Evolutionary conservation across 2,329 filamentous ascomycete genomes (phyloP).

Genomic region (Fusarium chuoi): DNA sequence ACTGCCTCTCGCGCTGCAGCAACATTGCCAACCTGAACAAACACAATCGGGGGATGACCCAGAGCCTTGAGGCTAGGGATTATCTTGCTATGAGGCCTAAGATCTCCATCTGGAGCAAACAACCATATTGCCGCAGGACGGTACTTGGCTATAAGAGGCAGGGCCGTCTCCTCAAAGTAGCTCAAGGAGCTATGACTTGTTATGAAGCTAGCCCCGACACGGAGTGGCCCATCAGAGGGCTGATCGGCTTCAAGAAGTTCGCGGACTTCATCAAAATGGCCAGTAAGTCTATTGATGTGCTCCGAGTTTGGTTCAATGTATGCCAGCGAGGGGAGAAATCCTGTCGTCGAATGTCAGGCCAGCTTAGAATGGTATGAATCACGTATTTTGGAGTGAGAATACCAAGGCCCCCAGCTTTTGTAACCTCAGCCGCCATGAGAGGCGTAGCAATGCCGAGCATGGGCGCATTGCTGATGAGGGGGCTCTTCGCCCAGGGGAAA

Average conservation of each 20-base stretch:
- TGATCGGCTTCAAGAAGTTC: conserved; percentile 41
- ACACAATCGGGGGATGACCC: conserved; percentile 57
- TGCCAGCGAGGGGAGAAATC: conserved; percentile 49
- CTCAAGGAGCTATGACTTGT: conserved; percentile 59
- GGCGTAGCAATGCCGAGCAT: conserved; percentile 50
- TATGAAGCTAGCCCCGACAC: conserved; percentile 67
- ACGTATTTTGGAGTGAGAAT: neutral
- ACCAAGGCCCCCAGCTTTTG: conserved; percentile 54
- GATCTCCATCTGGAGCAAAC: conserved; percentile 66
- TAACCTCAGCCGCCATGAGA: conserved; percentile 51
- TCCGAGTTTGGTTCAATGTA: conserved; percentile 46
- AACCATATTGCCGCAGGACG: conserved; percentile 72
- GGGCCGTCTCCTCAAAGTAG: conserved; percentile 54
- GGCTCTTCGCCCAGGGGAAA: conserved; percentile 46
- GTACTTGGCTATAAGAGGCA: conserved; percentile 63
- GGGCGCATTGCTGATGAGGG: conserved; percentile 50
- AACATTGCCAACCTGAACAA: conserved; percentile 72
- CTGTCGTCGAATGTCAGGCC: conserved; percentile 30
- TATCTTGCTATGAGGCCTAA: conserved; percentile 52
- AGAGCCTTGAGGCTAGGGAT: conserved; percentile 49
- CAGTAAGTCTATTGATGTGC: conserved; percentile 48
- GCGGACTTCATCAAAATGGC: conserved; percentile 46
- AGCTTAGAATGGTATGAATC: neutral
- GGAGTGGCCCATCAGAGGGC: conserved; percentile 58
- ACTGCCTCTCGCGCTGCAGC: conserved; percentile 62